A percentile compares a stretch with the other conserved stretches of the same genome.
Evolutionary conservation across 176 grass and related monocot species (phyloP).

Genomic region (Eremochloa ophiuroides): DNA sequence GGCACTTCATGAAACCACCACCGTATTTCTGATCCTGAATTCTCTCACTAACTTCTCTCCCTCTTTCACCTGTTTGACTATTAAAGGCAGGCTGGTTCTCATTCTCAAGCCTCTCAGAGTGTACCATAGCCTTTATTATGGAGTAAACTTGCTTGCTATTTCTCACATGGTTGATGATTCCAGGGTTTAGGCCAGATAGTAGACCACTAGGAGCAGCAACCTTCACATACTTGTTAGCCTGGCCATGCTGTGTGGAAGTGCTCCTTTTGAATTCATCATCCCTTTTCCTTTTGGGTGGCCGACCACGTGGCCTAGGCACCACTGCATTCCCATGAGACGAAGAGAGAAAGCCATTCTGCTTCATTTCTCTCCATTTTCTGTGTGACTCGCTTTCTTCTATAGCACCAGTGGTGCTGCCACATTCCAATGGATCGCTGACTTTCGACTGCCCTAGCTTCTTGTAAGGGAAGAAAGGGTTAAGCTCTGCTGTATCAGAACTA

Average conservation of each 20-base stretch:
- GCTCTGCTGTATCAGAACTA: constrained; percentile 39
- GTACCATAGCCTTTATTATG: constrained; percentile 95
- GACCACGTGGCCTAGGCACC: constrained; percentile 48
- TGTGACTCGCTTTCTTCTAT: constrained; percentile 59
- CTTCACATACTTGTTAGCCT: constrained; percentile 62
- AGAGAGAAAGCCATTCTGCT: constrained; percentile 97
- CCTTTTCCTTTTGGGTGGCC: constrained; percentile 56
- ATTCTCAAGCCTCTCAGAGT: constrained; percentile 58
- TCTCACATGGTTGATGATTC: constrained; percentile 98
- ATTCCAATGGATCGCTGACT: constrained; percentile 57
- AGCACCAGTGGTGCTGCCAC: constrained; percentile 72
- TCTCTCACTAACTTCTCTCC: constrained; percentile 32
- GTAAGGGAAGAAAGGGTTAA: constrained; percentile 80
- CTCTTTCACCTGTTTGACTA: constrained; percentile 34
- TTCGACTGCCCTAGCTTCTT: constrained; percentile 59
- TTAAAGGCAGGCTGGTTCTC: constrained; percentile 24
- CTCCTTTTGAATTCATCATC: constrained; percentile 46
- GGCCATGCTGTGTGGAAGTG: constrained; percentile 45
- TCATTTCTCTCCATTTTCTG: constrained; percentile 94
- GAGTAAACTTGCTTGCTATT: constrained; percentile 98
- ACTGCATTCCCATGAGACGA: constrained; percentile 54
- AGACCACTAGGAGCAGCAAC: constrained; percentile 88
- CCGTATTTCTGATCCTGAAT: constrained; percentile 31
- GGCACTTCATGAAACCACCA: constrained; percentile 28
- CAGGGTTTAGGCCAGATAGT: constrained; percentile 88